Evolutionary conservation across 495 filamentous ascomycete species (phyloP).

Genomic region (Ascodesmis nigricans): DNA sequence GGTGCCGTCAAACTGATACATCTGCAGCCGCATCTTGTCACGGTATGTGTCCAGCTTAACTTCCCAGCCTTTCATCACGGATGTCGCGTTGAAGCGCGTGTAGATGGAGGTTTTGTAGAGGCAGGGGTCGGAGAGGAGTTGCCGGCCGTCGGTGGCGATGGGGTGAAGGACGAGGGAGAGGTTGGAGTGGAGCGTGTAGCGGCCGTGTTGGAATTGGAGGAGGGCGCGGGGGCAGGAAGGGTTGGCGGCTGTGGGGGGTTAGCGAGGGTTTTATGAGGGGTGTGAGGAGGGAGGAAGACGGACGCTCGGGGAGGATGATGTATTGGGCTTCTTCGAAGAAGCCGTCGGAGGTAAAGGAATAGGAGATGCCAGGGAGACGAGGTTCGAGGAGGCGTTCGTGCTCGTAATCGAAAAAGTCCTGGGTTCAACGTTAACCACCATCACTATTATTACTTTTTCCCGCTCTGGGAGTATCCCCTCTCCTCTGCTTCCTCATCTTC

Average conservation of each 20-base stretch:
- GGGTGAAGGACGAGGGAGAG: slow-evolving; percentile 40
- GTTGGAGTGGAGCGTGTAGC: slow-evolving; percentile 27
- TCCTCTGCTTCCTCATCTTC: background rate
- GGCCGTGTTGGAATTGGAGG: slow-evolving; percentile 64
- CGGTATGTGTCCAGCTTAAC: slow-evolving; percentile 34
- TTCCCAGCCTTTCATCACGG: background rate
- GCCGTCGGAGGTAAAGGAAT: slow-evolving; percentile 54
- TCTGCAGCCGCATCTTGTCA: slow-evolving; percentile 39
- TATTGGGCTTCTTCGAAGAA: slow-evolving; percentile 56
- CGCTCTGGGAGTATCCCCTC: slow-evolving; percentile 1
- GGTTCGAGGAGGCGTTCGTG: slow-evolving; percentile 50
- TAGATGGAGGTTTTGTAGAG: slow-evolving; percentile 30
- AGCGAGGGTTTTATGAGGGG: background rate
- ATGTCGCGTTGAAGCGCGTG: slow-evolving; percentile 43
- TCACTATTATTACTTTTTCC: slow-evolving; percentile 2
- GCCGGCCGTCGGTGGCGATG: slow-evolving; percentile 47
- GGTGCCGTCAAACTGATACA: slow-evolving; percentile 41
- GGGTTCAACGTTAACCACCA: slow-evolving; percentile 2
- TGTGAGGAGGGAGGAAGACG: slow-evolving; percentile 18
- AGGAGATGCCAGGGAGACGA: slow-evolving; percentile 50
- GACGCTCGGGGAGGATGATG: slow-evolving; percentile 51
- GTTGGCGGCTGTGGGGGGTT: slow-evolving; percentile 28
- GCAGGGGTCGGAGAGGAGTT: slow-evolving; percentile 50
- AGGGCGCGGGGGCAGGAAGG: slow-evolving; percentile 46
- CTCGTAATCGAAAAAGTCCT: slow-evolving; percentile 57